These are phyloP conservation scores for Rhodosporidiobolus odoratus DNA, from an alignment of 768 basidiomycete genomes.

Conservation along the genomic window DNA sequence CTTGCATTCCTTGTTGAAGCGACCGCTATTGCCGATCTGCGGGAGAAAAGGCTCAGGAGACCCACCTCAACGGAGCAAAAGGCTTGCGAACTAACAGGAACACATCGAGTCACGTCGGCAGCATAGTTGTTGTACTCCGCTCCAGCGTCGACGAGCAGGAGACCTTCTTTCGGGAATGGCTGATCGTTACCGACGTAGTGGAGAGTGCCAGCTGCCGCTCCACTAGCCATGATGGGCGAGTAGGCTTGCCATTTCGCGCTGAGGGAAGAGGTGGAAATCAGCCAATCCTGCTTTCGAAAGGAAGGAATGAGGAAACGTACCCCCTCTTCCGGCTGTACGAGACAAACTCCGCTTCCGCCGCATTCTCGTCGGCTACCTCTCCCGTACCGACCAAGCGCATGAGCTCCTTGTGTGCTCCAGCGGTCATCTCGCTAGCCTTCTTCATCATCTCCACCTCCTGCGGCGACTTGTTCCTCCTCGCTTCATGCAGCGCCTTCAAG, in stretches of 20 bases:
- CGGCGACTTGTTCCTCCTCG: constrained; percentile 70
- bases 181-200: constrained; percentile 81
- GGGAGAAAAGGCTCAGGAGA: constrained; percentile 46
- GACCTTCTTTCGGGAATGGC: constrained; percentile 36
- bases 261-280: not conserved
- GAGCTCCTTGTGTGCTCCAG: constrained; percentile 79
- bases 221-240: constrained; percentile 83
- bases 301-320: constrained; percentile 50
- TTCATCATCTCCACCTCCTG: constrained; percentile 69
- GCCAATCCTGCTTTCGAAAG: not conserved
- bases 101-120: constrained; percentile 56
- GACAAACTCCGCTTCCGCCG: constrained; percentile 89
- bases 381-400: constrained; percentile 64
- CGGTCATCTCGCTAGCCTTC: constrained; percentile 78
- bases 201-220: constrained; percentile 76
- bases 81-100: constrained; percentile 41
- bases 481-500: constrained; percentile 68
- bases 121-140: constrained; percentile 77
- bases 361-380: constrained; percentile 84
- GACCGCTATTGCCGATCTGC: constrained; percentile 89
- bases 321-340: constrained; percentile 83
- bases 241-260: constrained; percentile 85
- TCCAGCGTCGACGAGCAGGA: constrained; percentile 63
- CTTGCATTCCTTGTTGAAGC: constrained; percentile 71
- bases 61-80: not conserved